Base-by-base conservation (phyloP, 2,329 filamentous ascomycete species). In the Davidsoniella eucalypti region DNA sequence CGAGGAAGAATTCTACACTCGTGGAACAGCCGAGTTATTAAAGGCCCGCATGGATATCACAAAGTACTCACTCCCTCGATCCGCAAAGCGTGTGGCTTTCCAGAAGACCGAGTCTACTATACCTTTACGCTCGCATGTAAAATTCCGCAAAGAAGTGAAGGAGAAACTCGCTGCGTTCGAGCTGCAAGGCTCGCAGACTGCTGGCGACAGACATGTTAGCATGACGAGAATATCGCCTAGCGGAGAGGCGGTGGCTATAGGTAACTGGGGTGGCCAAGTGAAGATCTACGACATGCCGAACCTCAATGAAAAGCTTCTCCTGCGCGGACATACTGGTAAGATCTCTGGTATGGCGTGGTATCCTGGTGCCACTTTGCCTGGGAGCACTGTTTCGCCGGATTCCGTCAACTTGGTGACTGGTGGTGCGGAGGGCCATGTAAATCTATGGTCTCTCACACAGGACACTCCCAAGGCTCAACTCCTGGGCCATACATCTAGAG, bases 1-100 rank as follows among this genome's bases (percentile, higher is more conserved):
- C 57, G 84, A 93, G 56, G 87, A 96, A 60, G 92, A 98, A 58
- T 98, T 95, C 64, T 98, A 95, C 63, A 94, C 90, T 0, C 76
- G 84, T 58, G 92, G 92, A 2, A 77, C 80, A 1, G 71, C 76
- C 3, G 80, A 81, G 39, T 69, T 98, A 21, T 67, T 94, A 4
- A 71, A 83, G 47, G 85, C 87, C 2, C 75, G 92, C 54, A 78
- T 80, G 58, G 75, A 82, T 23, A 87, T 98, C 54, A 87, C 88
- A 5, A 72, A 75, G 43, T 96, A 82, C 64, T 94, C 87, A 5
- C 67, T 98, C 45, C 87, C 87, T 1, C 73, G 86, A 51, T 85
- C 92, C 47, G 86, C 84, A 61, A 75, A 75, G 57, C 76, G 90
- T 56, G 69, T 92, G 3, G 78, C 76, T 17, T 82, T 82, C 57